A percentile compares a stretch with the other conserved stretches of the same genome.
Evolutionary conservation across 768 basidiomycete genomes (phyloP).

Genomic region (Russula sp.): DNA sequence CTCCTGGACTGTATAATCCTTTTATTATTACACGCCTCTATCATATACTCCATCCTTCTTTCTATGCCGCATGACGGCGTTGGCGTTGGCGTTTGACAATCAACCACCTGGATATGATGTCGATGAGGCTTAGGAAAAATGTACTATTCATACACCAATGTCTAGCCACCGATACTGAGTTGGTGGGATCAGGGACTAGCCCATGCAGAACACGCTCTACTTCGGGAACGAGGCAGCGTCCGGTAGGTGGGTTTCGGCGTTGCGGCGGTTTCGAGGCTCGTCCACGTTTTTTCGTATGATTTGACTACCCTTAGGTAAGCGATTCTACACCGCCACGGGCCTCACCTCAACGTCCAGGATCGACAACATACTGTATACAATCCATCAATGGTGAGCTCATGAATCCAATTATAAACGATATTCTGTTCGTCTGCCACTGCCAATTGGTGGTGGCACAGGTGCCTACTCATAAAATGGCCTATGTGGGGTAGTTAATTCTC

Average conservation of each 20-base stretch:
- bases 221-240: background rate
- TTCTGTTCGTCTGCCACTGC: background rate
- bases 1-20: constrained; percentile 16
- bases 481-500: background rate
- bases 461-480: background rate
- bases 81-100: background rate
- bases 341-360: too few relatives aligned
- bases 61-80: background rate
- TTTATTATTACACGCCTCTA: constrained; percentile 20
- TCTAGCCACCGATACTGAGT: background rate
- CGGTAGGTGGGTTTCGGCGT: background rate
- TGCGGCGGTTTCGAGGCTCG: too few relatives aligned
- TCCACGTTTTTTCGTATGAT: too few relatives aligned
- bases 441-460: background rate
- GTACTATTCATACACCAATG: too few relatives aligned
- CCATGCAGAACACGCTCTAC: background rate
- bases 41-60: background rate
- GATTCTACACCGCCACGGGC: background rate
- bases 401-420: background rate
- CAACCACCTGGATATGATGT: background rate
- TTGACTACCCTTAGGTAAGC: too few relatives aligned
- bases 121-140: background rate
- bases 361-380: too few relatives aligned
- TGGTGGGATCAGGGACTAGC: background rate
- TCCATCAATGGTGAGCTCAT: background rate